Base-by-base conservation (phyloP, 2,329 filamentous ascomycete genomes). In the Fusarium subtropicale region DNA sequence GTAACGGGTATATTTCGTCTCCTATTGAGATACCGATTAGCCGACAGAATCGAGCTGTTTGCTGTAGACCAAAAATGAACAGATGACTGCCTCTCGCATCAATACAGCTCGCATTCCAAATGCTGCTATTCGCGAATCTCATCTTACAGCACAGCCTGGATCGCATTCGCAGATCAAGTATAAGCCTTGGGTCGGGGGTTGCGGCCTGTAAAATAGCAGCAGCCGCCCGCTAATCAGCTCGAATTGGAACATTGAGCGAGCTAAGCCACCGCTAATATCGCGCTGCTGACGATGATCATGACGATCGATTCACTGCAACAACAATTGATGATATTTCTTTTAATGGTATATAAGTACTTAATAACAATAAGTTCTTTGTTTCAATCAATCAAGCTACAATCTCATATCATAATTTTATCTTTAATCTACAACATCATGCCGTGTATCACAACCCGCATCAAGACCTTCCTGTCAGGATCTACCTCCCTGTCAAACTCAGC, bases 241-340 rank as follows among this genome's bases (percentile, higher is more conserved):
- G 33, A 59, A 26, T 60, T 38, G 34, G 60, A 24, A 20, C 31
- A 48, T 50, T 58, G 59, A 3, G 28, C 51, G 53, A 54, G 41
- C 62, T 60, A 65, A 65, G 60, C 62, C 62, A 60, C 54, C 24
- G 38, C 45, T 58, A 45, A 24, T 15, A 42, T 42, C 3, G 31
- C 36, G 50, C 28, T 44, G 59, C 53, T 22, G 51, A 20, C n/a
- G 8, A 20, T 28, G 10, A 64, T 64, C 7, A 31, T 15, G 57
- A 6, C 31, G 60, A 63, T 56, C 57, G 20, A 31, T 34, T 30
- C 8, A n/a, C 28, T n/a, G 13, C 6, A n/a, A 46, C 34, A 26
- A 26, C 20, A 18, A 42, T 36, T 15, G 22, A 22, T 20, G 28
- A 39, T 2, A 36, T 1, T 7, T 22, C 1, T 36, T 24, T 18